Percentiles rank a stretch among this genome's conserved stretches.
phyloP scores from a whole-genome alignment of 2,329 filamentous ascomycete genomes.

The Trichoderma sp. region DNA sequence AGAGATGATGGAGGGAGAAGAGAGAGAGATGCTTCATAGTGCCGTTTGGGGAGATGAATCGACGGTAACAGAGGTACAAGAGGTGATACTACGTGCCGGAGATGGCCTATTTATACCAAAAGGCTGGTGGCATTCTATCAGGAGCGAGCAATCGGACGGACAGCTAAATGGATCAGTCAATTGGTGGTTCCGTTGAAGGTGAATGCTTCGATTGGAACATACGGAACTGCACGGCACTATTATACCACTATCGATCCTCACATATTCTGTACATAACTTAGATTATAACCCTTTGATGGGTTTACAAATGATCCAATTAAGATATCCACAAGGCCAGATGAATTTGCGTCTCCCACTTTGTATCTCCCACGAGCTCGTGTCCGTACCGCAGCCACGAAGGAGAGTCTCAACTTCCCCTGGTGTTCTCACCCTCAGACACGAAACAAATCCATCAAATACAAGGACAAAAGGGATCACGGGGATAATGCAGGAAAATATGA shows the following conservation, averaged over 20 bases:
- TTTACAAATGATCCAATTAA: slow-evolving; percentile 41
- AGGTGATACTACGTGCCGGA: slow-evolving; percentile 58
- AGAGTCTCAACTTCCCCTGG: slow-evolving; percentile 62
- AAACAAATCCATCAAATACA: slow-evolving; percentile 67
- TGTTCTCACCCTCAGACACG: slow-evolving; percentile 64
- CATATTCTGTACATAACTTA: background rate
- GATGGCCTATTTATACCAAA: slow-evolving; percentile 43
- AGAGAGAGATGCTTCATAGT: slow-evolving; percentile 63
- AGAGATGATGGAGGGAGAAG: slow-evolving; percentile 87
- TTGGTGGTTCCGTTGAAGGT: slow-evolving; percentile 44
- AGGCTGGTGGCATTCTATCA: slow-evolving; percentile 49
- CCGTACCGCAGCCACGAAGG: slow-evolving; percentile 51
- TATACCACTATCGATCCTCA: background rate
- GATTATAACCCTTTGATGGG: background rate
- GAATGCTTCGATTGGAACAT: background rate
- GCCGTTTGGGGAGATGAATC: slow-evolving; percentile 62
- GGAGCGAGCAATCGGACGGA: slow-evolving; percentile 36
- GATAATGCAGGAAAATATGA: slow-evolving; percentile 39
- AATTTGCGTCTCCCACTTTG: slow-evolving; percentile 46
- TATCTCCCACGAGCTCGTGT: slow-evolving; percentile 47
- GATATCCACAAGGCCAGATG: slow-evolving; percentile 50
- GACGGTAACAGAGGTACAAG: slow-evolving; percentile 38
- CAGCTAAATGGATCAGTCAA: slow-evolving; percentile 44
- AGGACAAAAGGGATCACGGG: slow-evolving; percentile 67
- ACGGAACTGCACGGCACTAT: background rate